A percentile compares a stretch with the other conserved stretches of the same genome.
phyloP scores from a whole-genome alignment of 495 filamentous ascomycete species.

The Hypoxylon intermedium region DNA sequence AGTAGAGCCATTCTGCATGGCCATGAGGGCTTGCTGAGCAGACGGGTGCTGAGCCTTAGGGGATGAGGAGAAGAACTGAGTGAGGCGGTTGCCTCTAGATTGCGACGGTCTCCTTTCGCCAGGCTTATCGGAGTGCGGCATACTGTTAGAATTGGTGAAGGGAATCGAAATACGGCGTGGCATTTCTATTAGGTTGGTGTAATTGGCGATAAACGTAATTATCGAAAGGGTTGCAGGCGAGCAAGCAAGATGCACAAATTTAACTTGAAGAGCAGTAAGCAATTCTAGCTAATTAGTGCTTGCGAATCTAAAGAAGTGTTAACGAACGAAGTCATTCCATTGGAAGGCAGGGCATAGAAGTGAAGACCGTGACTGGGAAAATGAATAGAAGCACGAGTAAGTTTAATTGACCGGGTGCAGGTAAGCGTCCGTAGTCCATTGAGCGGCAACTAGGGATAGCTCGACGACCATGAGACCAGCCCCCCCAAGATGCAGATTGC shows the following conservation, averaged over 20 bases:
- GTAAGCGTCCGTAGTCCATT: background rate
- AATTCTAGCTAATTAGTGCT: slow-evolving; percentile 9
- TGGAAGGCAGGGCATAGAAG: background rate
- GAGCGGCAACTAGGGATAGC: too few relatives aligned
- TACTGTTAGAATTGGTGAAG: slow-evolving; percentile 40
- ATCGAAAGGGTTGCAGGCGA: slow-evolving; percentile 14
- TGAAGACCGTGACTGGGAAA: background rate
- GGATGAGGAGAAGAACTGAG: slow-evolving; percentile 70
- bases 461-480: too few relatives aligned
- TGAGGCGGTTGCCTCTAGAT: slow-evolving; percentile 64
- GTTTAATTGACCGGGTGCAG: background rate
- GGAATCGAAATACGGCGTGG: slow-evolving; percentile 57
- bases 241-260: slow-evolving; percentile 6
- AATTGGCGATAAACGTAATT: slow-evolving; percentile 20
- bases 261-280: background rate
- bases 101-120: slow-evolving; percentile 61
- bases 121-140: slow-evolving; percentile 47
- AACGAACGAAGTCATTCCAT: background rate
- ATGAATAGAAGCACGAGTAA: background rate
- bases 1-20: slow-evolving; percentile 66
- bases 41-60: slow-evolving; percentile 66
- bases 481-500: slow-evolving; percentile 7
- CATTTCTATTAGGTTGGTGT: slow-evolving; percentile 49
- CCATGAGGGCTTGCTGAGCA: slow-evolving; percentile 65
- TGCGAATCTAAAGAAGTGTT: slow-evolving; percentile 20